Percentiles rank a stretch among this genome's conserved stretches.
phyloP scores from a whole-genome alignment of 768 basidiomycete genomes.

The Psilocybe cubensis region DNA sequence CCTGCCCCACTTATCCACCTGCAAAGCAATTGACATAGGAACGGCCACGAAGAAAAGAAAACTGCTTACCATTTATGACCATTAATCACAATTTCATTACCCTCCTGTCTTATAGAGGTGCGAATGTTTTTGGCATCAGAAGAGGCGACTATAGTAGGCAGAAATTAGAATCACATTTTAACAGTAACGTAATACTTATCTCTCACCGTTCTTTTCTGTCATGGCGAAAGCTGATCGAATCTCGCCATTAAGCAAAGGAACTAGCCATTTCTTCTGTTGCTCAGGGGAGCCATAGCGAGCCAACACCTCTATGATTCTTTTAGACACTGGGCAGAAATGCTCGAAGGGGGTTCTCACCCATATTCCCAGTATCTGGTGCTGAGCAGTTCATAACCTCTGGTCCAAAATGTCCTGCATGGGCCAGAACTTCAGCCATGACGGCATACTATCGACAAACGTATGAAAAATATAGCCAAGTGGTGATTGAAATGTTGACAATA shows the following conservation, averaged over 20 bases:
- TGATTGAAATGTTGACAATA: constrained; percentile 28
- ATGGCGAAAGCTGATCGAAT: constrained; percentile 95
- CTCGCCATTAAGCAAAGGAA: constrained; percentile 87
- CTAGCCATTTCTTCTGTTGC: constrained; percentile 91
- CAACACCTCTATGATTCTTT: constrained; percentile 75
- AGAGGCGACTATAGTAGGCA: constrained; percentile 72
- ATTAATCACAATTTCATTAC: constrained; percentile 88
- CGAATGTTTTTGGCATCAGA: constrained; percentile 96
- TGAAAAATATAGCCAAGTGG: background rate
- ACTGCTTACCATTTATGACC: constrained; percentile 93
- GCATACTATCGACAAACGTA: constrained; percentile 67
- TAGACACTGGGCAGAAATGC: background rate
- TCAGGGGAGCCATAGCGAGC: constrained; percentile 91
- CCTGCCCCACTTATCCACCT: constrained; percentile 99
- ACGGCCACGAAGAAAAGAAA: no score
- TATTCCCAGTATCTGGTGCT: constrained; percentile 97
- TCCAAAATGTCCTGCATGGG: constrained; percentile 79
- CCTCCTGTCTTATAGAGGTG: constrained; percentile 83
- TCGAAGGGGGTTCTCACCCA: constrained; percentile 63
- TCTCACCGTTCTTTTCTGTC: constrained; percentile 88
- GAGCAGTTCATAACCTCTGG: constrained; percentile 92
- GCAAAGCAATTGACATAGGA: no score
- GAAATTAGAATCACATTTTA: constrained; percentile 5
- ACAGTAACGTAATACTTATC: constrained; percentile 4
- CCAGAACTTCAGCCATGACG: constrained; percentile 96